These are phyloP conservation scores for Cornus florida DNA, from an alignment of 148 eudicot genomes.

Conservation along the genomic window DNA sequence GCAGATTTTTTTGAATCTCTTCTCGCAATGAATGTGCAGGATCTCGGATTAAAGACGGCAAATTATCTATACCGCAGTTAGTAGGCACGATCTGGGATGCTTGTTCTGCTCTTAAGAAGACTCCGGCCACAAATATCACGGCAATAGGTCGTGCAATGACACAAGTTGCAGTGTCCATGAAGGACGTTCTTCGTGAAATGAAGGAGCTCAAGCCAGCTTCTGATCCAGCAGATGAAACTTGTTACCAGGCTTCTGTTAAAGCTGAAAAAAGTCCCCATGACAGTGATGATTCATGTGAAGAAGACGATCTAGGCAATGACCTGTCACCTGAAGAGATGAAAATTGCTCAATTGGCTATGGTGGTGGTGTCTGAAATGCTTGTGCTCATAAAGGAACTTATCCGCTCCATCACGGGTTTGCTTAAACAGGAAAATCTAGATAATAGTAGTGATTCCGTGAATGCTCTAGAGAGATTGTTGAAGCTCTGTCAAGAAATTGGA, in stretches of 20 bases:
- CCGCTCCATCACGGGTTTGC: conserved; percentile 61
- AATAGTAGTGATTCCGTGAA: conserved; percentile 34
- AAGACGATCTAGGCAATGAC: conserved; percentile 66
- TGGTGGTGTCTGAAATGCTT: conserved; percentile 53
- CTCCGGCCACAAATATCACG: conserved; percentile 68
- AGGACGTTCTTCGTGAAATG: conserved; percentile 92
- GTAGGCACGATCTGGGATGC: conserved; percentile 84
- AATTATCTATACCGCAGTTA: conserved; percentile 49
- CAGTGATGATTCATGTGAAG: conserved; percentile 34
- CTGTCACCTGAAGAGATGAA: conserved; percentile 82
- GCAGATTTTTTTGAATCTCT: neutral
- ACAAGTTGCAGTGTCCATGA: conserved; percentile 75
- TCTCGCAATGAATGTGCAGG: conserved; percentile 36
- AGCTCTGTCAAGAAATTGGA: conserved; percentile 58
- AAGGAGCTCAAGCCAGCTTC: conserved; percentile 72
- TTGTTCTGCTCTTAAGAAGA: conserved; percentile 82
- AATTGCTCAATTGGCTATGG: conserved; percentile 46
- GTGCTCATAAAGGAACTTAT: conserved; percentile 67
- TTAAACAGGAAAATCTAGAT: conserved; percentile 39
- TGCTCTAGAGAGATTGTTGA: conserved; percentile 61
- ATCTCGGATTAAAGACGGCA: conserved; percentile 34
- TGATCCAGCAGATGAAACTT: conserved; percentile 28
- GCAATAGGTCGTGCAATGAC: conserved; percentile 89
- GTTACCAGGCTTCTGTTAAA: conserved; percentile 15
- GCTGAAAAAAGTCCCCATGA: conserved; percentile 28